phyloP scores from a whole-genome alignment of 2,329 filamentous ascomycete genomes.

The Pestalotiopsis sp. region DNA sequence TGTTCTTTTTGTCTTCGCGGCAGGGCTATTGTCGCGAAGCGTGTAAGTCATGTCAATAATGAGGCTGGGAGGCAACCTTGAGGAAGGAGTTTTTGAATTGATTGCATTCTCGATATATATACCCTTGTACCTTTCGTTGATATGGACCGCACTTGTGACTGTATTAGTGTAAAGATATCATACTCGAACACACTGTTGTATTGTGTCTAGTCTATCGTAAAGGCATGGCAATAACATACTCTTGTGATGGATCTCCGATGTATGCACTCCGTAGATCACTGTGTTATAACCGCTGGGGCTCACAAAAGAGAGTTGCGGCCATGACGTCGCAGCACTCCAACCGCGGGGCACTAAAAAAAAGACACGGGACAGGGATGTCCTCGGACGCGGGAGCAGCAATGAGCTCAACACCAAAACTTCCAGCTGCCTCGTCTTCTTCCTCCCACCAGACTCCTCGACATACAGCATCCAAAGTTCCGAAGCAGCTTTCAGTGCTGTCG shows the following conservation, averaged over 20 bases:
- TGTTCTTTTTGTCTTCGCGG: constrained; percentile 14
- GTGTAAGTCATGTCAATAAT: constrained; percentile 13
- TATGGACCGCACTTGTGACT: background rate
- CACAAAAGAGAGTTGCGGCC: background rate
- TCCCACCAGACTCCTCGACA: background rate
- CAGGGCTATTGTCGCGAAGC: constrained; percentile 2
- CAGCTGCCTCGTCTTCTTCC: background rate
- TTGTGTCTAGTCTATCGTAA: background rate
- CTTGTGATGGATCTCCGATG: background rate
- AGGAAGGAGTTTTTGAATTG: constrained; percentile 7
- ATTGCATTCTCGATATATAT: constrained; percentile 8
- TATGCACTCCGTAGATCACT: background rate
- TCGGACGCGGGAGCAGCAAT: background rate
- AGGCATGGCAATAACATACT: no score
- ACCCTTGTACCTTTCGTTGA: background rate
- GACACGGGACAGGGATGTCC: constrained; percentile 7
- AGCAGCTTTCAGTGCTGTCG: background rate
- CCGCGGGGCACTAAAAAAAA: constrained; percentile 7
- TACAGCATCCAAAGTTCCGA: background rate
- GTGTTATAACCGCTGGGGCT: background rate
- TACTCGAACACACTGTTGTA: background rate
- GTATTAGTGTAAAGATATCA: background rate
- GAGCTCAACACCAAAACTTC: background rate
- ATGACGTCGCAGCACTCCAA: constrained; percentile 4
- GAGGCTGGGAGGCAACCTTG: background rate